Percentiles rank a stretch among this genome's conserved stretches.
phyloP scores from a whole-genome alignment of 2,329 filamentous ascomycete genomes.

The Ascochyta rabiei region DNA sequence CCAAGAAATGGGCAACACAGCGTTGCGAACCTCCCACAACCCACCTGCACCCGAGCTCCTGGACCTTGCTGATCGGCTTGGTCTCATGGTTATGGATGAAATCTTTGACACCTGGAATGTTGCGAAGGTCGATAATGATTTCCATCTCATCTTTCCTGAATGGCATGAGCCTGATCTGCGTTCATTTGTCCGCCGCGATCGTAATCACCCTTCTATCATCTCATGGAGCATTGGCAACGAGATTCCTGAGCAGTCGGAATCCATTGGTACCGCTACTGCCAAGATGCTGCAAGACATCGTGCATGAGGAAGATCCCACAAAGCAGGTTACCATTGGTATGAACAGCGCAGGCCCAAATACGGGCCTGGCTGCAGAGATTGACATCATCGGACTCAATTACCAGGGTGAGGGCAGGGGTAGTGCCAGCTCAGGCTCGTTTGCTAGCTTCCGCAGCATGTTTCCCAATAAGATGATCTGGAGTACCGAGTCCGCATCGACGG shows the following conservation, averaged over 20 bases:
- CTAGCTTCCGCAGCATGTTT: conserved; percentile 53
- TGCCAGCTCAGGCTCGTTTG: conserved; percentile 50
- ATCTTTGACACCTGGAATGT: conserved; percentile 59
- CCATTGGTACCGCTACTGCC: conserved; percentile 43
- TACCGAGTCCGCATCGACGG: conserved; percentile 46
- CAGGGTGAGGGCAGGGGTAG: conserved; percentile 58
- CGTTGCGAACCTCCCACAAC: conserved; percentile 60
- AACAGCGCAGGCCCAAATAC: conserved; percentile 53
- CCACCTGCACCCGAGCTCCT: conserved; percentile 59
- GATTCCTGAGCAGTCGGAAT: conserved; percentile 55
- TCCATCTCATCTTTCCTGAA: conserved; percentile 58
- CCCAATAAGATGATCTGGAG: conserved; percentile 54
- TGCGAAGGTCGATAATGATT: conserved; percentile 56
- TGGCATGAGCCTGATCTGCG: conserved; percentile 62
- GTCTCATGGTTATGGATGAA: conserved; percentile 60
- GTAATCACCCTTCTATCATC: conserved; percentile 61
- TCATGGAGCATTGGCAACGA: conserved; percentile 63
- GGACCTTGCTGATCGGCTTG: conserved; percentile 57
- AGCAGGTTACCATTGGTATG: conserved; percentile 55
- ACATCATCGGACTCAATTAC: conserved; percentile 62
- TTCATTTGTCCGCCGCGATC: conserved; percentile 58
- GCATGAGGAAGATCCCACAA: conserved; percentile 56
- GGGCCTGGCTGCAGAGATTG: conserved; percentile 51
- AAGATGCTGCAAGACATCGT: conserved; percentile 52
- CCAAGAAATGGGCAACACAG: conserved; percentile 58